These are phyloP conservation scores for Setaria viridis DNA, from an alignment of 202 grass and related monocot species.

Conservation along the genomic window DNA sequence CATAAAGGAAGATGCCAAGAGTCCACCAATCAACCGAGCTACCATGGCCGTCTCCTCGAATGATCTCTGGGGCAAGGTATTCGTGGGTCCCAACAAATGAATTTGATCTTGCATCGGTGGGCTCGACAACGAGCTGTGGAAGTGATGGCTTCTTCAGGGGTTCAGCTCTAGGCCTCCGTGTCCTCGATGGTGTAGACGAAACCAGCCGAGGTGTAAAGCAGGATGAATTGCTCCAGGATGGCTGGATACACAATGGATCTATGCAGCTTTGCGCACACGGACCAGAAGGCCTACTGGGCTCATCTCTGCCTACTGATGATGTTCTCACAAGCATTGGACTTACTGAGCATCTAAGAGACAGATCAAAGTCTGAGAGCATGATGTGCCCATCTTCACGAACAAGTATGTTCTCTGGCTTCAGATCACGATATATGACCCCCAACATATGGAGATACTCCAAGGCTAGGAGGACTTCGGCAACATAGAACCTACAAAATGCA, in stretches of 20 bases:
- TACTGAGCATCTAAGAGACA: conserved; percentile 95
- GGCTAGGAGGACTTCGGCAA: conserved; percentile 91
- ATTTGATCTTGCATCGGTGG: conserved; percentile 88
- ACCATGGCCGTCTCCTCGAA: conserved; percentile 97
- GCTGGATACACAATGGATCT: conserved; percentile 88
- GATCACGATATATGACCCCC: conserved; percentile 96
- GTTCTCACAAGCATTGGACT: conserved; percentile 81
- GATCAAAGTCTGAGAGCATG: conserved; percentile 98
- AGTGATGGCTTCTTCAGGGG: conserved; percentile 67
- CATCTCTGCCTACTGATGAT: conserved; percentile 71
- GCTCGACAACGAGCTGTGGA: conserved; percentile 92
- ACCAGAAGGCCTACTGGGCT: conserved; percentile 73
- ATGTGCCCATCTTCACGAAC: conserved; percentile 98
- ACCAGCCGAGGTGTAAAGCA: conserved; percentile 91
- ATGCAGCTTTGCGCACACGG: conserved; percentile 96
- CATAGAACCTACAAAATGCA: conserved; percentile 76
- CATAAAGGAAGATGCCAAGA: conserved; percentile 95
- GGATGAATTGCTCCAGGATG: conserved; percentile 83
- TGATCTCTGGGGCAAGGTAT: conserved; percentile 97
- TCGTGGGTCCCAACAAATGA: conserved; percentile 97
- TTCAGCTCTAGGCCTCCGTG: conserved; percentile 61
- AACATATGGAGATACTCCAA: conserved; percentile 99
- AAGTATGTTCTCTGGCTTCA: conserved; percentile 98
- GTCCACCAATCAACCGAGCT: conserved; percentile 99
- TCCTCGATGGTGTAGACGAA: conserved; percentile 55